Conservation (phyloP, 257 asterid species). For the Solanum bukasovii region DNA sequence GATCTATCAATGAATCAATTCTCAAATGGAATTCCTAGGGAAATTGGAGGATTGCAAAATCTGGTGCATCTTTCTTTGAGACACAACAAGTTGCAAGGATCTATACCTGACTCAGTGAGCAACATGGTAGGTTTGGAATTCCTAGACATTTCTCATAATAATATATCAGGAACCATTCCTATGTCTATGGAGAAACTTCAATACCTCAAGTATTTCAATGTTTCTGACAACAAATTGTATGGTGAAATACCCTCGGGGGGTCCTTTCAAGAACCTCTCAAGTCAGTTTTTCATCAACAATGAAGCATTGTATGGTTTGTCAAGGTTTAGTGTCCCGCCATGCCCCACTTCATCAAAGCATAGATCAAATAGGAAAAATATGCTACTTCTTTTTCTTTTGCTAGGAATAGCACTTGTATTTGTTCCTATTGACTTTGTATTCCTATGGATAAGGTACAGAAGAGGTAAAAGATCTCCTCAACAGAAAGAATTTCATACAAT, state of each 20-base stretch:
- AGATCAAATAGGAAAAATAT: not conserved
- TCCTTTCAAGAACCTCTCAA: not conserved
- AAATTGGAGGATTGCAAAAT: not conserved
- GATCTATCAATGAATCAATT: too few relatives aligned
- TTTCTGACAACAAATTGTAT: not conserved
- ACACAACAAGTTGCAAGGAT: not conserved
- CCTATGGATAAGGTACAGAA: not conserved
- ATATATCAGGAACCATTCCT: not conserved
- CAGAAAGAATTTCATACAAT: not conserved
- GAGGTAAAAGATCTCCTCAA: not conserved
- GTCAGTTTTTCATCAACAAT: not conserved
- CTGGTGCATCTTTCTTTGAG: not conserved
- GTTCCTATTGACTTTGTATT: not conserved
- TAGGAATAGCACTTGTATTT: not conserved
- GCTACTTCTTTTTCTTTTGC: not conserved
- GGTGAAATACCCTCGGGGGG: not conserved
- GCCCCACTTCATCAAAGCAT: not conserved
- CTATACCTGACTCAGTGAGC: not conserved
- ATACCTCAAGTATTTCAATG: not conserved
- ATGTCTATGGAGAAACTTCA: not conserved
- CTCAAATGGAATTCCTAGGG: not conserved
- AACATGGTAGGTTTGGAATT: not conserved
- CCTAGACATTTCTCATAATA: not conserved
- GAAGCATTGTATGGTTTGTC: not conserved
- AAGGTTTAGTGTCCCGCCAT: not conserved